Conservation (phyloP, 2,329 filamentous ascomycete genomes). For the Aureobasidium mangrovei region DNA sequence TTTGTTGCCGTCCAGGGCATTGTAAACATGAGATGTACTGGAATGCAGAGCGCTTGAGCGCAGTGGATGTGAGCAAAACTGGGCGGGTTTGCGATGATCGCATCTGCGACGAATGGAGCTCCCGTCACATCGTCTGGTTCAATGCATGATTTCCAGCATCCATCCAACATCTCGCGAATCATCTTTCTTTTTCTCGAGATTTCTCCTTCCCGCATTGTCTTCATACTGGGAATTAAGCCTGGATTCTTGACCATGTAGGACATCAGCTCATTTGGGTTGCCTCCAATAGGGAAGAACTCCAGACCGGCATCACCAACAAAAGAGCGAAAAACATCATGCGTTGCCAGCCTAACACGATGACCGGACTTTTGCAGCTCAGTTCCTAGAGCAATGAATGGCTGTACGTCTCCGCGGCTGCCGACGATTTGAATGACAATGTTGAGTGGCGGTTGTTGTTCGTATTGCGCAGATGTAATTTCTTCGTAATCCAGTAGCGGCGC, state of each 20-base stretch:
- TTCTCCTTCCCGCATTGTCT: constrained; percentile 67
- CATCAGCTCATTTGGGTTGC: constrained; percentile 43
- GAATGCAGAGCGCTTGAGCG: constrained; percentile 65
- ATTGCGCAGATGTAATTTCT: not conserved
- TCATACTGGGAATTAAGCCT: constrained; percentile 72
- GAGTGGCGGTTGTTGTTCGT: constrained; percentile 22
- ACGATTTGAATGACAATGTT: constrained; percentile 44
- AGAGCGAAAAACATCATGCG: constrained; percentile 40
- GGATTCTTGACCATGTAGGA: constrained; percentile 90
- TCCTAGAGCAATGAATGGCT: constrained; percentile 42
- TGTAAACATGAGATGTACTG: constrained; percentile 82
- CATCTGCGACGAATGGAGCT: constrained; percentile 72
- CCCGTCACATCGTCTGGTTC: not conserved
- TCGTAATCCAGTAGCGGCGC: not conserved
- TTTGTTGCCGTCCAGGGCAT: constrained; percentile 85
- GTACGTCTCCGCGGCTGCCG: constrained; percentile 42
- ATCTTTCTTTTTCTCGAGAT: constrained; percentile 64
- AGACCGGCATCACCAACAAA: constrained; percentile 42
- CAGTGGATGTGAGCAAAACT: constrained; percentile 69
- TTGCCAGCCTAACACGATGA: constrained; percentile 41
- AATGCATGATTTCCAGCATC: constrained; percentile 73
- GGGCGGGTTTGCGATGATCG: constrained; percentile 70
- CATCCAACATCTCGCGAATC: constrained; percentile 73
- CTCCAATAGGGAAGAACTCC: constrained; percentile 44
- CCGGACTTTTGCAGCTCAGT: constrained; percentile 40